phyloP scores from a whole-genome alignment of 768 basidiomycete genomes.

The Lactarius indigo region DNA sequence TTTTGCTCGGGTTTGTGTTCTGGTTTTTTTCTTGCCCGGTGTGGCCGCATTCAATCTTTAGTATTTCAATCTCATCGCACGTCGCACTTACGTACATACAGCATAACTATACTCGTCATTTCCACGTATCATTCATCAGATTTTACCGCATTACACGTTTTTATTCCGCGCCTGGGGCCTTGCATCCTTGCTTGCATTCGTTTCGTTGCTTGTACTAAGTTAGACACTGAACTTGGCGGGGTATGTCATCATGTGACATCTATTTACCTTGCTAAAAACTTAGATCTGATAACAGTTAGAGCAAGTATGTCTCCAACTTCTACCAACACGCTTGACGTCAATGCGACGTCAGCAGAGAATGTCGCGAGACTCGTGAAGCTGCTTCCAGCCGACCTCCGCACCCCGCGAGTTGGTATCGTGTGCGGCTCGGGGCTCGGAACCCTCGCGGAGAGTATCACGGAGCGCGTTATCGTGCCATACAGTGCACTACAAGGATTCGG shows the following conservation, averaged over 20 bases:
- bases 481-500: constrained; percentile 67
- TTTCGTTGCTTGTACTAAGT: not conserved
- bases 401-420: constrained; percentile 76
- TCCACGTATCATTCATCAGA: not conserved
- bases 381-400: constrained; percentile 39
- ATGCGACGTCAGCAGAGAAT: constrained; percentile 31
- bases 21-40: constrained; percentile 1
- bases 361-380: constrained; percentile 29
- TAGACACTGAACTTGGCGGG: not conserved
- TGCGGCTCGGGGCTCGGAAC: constrained; percentile 85
- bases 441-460: constrained; percentile 56
- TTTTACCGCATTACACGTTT: not conserved
- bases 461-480: constrained; percentile 62
- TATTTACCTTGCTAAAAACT: not conserved
- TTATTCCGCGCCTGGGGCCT: not conserved
- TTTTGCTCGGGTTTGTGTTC: constrained; percentile 4
- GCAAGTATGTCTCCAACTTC: not conserved
- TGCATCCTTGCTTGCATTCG: too few species aligned
- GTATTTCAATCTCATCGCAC: constrained; percentile 12
- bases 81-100: constrained; percentile 9
- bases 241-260: not conserved
- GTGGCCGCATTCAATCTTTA: constrained; percentile 7
- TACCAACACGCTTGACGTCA: not conserved
- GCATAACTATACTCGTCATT: constrained; percentile 12
- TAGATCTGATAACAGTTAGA: not conserved